Evolutionary conservation across 208 protist genomes (phyloP), one percentile per base, ranked within the genome.

Genomic region (Herpetomonas tarakana): DNA sequence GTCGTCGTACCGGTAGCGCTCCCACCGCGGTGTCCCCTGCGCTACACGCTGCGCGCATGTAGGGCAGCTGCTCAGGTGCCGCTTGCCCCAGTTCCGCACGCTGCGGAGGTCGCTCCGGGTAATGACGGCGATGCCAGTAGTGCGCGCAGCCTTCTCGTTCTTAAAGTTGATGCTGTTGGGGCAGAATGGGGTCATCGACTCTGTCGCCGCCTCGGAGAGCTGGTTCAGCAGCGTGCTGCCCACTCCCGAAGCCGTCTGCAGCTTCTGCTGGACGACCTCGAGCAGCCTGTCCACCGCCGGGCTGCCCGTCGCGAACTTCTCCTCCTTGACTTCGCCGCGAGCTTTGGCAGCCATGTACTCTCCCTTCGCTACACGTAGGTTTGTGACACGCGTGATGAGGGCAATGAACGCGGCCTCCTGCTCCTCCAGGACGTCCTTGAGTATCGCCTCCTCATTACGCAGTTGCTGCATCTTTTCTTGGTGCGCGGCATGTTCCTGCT

Each of bases 371-470:
- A 81, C 65, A 12, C 81, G 81, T 56, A 88, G 57, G 0, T 57
- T 54, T 1, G 76, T 81, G 14, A 89, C 78, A 16, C 82, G 69
- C n/a, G 70, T 76, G 45, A 89, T 69, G 49, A 89, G 69, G 16
- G 79, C 71, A 27, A 64, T 72, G 46, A 86, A 83, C 11, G 44
- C 52, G 44, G 66, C 60, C 52, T 78, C 50, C 41, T 79, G 65
- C 4, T 89, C 82, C 2, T 46, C 58, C 18, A 88, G 66, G 19
- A 80, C 29, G 2, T 65, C 29, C 25, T 67, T 38, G 4, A 89
- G 57, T 11, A 52, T 63, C n/a, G 54, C 58, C 2, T 45, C 58
- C 49, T 83, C 51, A 21, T 71, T 51, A 1, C n/a, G 29, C n/a
- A 86, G 54, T 21, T 24, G 26, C 7, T 62, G 60, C 73, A 89